phyloP scores from a whole-genome alignment of 768 basidiomycete genomes.

The Russula compacta region DNA sequence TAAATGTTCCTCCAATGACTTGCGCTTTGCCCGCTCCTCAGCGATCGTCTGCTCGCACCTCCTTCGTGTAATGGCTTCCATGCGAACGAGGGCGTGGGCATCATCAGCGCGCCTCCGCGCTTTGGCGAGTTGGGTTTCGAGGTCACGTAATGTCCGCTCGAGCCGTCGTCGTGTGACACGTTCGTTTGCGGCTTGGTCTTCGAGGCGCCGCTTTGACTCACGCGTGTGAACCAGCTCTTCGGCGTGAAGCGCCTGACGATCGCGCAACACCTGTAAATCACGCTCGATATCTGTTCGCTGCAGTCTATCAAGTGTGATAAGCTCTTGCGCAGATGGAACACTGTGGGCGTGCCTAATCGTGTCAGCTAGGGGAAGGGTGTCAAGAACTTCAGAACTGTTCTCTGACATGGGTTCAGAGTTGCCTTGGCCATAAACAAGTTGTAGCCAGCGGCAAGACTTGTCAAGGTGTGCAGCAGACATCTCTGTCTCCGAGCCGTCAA shows the following conservation, averaged over 20 bases:
- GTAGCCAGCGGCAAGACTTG: constrained; percentile 37
- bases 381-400: neutral
- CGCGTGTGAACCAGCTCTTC: constrained; percentile 29
- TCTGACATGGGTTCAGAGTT: constrained; percentile 5
- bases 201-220: constrained; percentile 36
- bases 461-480: constrained; percentile 31
- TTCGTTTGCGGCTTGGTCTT: constrained; percentile 28
- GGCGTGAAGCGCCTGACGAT: constrained; percentile 26
- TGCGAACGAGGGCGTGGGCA: constrained; percentile 5
- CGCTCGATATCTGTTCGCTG: constrained; percentile 24
- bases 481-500: constrained; percentile 21
- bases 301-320: neutral
- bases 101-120: constrained; percentile 3
- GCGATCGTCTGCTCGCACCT: constrained; percentile 1
- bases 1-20: neutral
- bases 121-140: constrained; percentile 9
- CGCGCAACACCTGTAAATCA: constrained; percentile 34
- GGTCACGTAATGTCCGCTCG: constrained; percentile 12
- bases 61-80: constrained; percentile 4
- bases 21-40: constrained; percentile 11
- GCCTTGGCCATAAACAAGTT: constrained; percentile 37
- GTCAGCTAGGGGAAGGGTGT: neutral
- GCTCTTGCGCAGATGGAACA: neutral
- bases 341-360: neutral
- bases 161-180: constrained; percentile 22